These are phyloP conservation scores for Gossypium trilobum DNA, from an alignment of 441 rosid species.

Conservation along the genomic window DNA sequence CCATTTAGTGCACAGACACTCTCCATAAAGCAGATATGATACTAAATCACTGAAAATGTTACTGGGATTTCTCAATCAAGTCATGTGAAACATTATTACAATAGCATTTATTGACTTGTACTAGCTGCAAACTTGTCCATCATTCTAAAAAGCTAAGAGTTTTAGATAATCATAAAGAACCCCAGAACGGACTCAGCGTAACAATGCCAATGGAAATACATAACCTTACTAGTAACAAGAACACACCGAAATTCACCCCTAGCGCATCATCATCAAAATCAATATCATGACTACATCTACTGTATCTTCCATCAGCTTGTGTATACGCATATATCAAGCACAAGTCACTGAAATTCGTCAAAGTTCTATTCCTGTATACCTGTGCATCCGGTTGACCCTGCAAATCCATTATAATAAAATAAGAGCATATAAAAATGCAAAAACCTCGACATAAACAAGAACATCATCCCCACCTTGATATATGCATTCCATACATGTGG, in stretches of 20 bases:
- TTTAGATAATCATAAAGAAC: neutral
- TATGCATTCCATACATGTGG: conserved; percentile 54
- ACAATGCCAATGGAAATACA: conserved; percentile 1
- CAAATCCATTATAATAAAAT: conserved; percentile 11
- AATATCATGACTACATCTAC: conserved; percentile 55
- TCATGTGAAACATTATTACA: neutral
- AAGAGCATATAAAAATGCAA: neutral
- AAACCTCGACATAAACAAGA: neutral
- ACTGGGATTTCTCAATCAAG: neutral
- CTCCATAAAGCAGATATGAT: neutral
- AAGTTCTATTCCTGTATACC: conserved; percentile 32
- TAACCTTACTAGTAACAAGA: conserved; percentile 12
- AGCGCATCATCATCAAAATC: conserved; percentile 53
- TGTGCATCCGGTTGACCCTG: conserved; percentile 52
- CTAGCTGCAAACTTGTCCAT: neutral
- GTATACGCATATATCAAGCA: conserved; percentile 51
- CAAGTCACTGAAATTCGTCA: conserved; percentile 40
- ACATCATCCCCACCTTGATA: conserved; percentile 43
- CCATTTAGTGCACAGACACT: neutral
- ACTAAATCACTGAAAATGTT: neutral
- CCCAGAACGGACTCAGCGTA: neutral
- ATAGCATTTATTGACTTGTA: neutral
- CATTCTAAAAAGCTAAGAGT: neutral
- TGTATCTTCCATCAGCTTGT: conserved; percentile 61
- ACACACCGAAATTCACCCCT: conserved; percentile 34